Base-by-base conservation (phyloP, 1,284 basidiomycete genomes). In the Cerrena zonata region DNA sequence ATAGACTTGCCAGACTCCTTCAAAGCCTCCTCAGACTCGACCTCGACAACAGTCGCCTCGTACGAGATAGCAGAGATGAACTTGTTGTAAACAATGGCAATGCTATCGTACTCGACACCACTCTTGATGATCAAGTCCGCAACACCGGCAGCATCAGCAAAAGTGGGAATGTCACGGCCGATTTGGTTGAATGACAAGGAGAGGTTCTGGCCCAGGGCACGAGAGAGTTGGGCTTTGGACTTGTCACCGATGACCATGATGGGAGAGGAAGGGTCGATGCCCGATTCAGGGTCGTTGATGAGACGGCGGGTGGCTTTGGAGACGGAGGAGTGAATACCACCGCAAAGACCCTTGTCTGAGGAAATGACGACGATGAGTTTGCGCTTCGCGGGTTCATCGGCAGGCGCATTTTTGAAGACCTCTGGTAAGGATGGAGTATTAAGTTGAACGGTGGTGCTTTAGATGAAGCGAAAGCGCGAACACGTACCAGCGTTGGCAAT, bases 261-360 rank as follows among this genome's bases (percentile, higher is more conserved):
- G 45, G 82, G 79, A 10, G 84, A 83, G 53, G 84, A 79, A 23
- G 78, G 63, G 56, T 84, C 79, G 45, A 82, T 73, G 45, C 82
- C 73, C 42, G 77, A 74, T 50, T 72, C 69, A 46, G 70, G 67
- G 59, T 78, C 77, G 34, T 70, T 68, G 46, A 87, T 64, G 45
- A 81, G 85, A 54, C 79, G 79, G 61, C 90, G 90, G 54, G 91
- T 89, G 48, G 82, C 80, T 76, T 97, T 97, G 61, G 90, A 82
- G 65, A 99, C 90, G 54, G 92, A 94, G 39, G 95, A 98, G 79
- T 99, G 95, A 67, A 99, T 97, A 84, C 96, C 96, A 75, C 96
- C 96, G 71, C 95, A 99, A 53, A 99, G 91, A 75, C 96, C 95
- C 78, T 96, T 95, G 84, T 99, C 95, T 53, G 94, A 98, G 45